Evolutionary conservation across 352 stramenopile genomes (phyloP), one percentile per base, ranked within the genome.

Genomic region (Phytophthora capsici): DNA sequence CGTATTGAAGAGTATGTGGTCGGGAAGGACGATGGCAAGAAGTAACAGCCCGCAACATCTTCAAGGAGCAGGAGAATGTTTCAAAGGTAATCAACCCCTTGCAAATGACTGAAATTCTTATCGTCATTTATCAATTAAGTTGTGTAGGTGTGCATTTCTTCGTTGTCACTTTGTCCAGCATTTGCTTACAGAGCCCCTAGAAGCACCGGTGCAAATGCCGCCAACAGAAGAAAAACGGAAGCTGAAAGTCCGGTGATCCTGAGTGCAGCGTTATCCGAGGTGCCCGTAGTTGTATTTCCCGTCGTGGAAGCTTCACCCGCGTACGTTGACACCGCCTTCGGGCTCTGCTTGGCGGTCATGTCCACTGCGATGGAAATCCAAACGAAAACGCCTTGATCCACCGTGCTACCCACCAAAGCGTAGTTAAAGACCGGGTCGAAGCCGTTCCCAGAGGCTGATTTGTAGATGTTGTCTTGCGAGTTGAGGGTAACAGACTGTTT

Each of bases 1-100:
- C 65, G 78, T 20, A 82, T 84, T 23, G 69, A 80, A 6, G 69
- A 84, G 41, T 77, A 73, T 6, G 20, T 76, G 1, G 43, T 49
- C 5, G 75, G 78, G 8, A 77, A 78, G 37, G 63, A 65, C 36
- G 70, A 50, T 38, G 70, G 43, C n/a, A 61, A 69, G 4, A 66
- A 66, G 37, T 64, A 41, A 41, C 12, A 41, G 36, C 8, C 13
- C 8, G 9, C 28, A 34, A 34, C 28, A 4, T 34, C 4, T 34
- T 34, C 28, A 32, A 8, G 7, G 7, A 32, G 28, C 28, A 9
- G 28, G 8, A 32, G 28, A 32, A 9, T 32, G 28, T 32, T 32
- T 32, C 7, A 32, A 34, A 34, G 28, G 28, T 14, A 34, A 32
- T 9, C 28, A 32, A 32, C 4, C 28, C 28, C 28, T 32, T 32